These are phyloP conservation scores for Acanthamoeba healyi DNA, from an alignment of 208 protist genomes.

Conservation along the genomic window DNA sequence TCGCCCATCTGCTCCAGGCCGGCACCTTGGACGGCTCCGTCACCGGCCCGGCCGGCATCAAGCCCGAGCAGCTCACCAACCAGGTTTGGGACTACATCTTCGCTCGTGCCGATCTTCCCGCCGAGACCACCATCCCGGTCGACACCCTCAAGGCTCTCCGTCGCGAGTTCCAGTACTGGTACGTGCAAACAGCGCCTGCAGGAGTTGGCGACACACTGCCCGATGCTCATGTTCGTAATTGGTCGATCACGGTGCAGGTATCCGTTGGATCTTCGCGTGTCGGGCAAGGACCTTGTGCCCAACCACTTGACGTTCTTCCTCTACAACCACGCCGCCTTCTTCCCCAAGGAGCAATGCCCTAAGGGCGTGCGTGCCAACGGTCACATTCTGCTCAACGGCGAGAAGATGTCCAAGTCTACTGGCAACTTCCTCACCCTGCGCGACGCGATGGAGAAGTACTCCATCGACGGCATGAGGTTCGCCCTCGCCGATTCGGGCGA, in stretches of 20 bases:
- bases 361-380: constrained; percentile 98
- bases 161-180: constrained; percentile 98
- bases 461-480: constrained; percentile 95
- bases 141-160: constrained; percentile 91
- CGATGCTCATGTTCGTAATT: no score
- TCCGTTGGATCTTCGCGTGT: constrained; percentile 98
- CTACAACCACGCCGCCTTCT: constrained; percentile 99
- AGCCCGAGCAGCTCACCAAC: constrained; percentile 95
- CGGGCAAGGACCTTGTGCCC: constrained; percentile 99
- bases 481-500: constrained; percentile 99
- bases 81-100: constrained; percentile 97
- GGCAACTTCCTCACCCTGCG: constrained; percentile 99
- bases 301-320: constrained; percentile 99
- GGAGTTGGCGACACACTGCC: no score
- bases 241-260: no score
- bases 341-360: constrained; percentile 93
- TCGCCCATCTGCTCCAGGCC: constrained; percentile 98
- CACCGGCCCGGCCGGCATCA: constrained; percentile 92
- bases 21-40: constrained; percentile 83
- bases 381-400: constrained; percentile 98
- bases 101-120: constrained; percentile 90
- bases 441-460: constrained; percentile 85
- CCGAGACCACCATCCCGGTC: constrained; percentile 86
- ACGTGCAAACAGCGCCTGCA: no score
- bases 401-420: constrained; percentile 99